phyloP scores from a whole-genome alignment of 2,329 filamentous ascomycete genomes.

The Calycina marina region DNA sequence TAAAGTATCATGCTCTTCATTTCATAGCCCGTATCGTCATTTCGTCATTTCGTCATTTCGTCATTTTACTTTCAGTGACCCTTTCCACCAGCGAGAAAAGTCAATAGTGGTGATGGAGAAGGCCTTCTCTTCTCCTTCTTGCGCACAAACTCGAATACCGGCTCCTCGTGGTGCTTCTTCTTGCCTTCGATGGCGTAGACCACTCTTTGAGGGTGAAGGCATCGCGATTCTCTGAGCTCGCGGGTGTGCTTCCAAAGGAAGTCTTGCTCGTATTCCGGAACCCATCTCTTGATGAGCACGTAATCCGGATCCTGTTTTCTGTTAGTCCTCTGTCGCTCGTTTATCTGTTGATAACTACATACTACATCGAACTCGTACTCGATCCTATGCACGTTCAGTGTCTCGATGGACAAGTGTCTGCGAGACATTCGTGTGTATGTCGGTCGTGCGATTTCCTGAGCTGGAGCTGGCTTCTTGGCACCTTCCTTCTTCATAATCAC shows the following conservation, averaged over 20 bases:
- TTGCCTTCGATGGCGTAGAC: slow-evolving; percentile 13
- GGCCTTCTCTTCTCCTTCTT: slow-evolving; percentile 20
- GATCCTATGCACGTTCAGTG: slow-evolving; percentile 37
- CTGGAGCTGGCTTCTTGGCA: slow-evolving; percentile 22
- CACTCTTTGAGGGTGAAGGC: slow-evolving; percentile 4
- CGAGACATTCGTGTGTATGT: slow-evolving; percentile 52
- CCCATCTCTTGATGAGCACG: slow-evolving; percentile 59
- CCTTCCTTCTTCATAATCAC: slow-evolving; percentile 45
- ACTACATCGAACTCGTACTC: slow-evolving; percentile 44
- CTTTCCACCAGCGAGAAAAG: slow-evolving; percentile 21
- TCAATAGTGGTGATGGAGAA: slow-evolving; percentile 19
- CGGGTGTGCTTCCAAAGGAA: slow-evolving; percentile 59
- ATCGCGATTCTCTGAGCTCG: slow-evolving; percentile 27
- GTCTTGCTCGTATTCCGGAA: slow-evolving; percentile 57
- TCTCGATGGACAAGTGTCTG: slow-evolving; percentile 46
- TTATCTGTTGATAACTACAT: slow-evolving; percentile 18
- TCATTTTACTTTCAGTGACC: too few relatives aligned
- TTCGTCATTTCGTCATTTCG: slow-evolving; percentile 1
- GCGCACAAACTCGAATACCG: slow-evolving; percentile 19
- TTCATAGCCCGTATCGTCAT: neutral
- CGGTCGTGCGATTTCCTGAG: slow-evolving; percentile 24
- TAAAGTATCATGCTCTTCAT: too few relatives aligned
- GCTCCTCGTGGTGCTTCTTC: slow-evolving; percentile 13
- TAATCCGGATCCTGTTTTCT: slow-evolving; percentile 47
- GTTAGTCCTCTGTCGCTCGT: slow-evolving; percentile 20